phyloP scores from a whole-genome alignment of 176 grass and related monocot species.

The Olyra latifolia region DNA sequence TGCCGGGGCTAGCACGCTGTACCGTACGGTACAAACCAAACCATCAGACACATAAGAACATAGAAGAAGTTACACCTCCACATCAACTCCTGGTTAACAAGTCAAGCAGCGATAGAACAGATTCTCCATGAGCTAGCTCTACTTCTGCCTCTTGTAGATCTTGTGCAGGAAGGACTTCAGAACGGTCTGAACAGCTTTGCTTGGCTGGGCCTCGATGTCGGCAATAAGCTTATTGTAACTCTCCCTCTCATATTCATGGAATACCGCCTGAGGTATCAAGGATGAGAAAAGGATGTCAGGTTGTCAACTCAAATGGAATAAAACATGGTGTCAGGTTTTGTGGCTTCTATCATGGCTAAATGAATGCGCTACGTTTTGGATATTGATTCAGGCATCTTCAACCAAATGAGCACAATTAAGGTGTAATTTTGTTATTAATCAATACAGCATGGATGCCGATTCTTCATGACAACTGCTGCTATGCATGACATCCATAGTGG shows the following conservation, averaged over 20 bases:
- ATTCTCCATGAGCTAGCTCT: slow-evolving; percentile 28
- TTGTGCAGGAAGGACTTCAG: slow-evolving; percentile 89
- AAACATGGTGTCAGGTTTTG: neutral
- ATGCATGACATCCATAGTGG: neutral
- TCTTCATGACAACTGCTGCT: neutral
- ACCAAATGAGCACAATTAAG: neutral
- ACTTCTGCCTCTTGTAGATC: slow-evolving; percentile 94
- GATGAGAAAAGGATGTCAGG: neutral
- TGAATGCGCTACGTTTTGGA: neutral
- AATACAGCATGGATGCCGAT: neutral
- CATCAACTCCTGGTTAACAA: slow-evolving; percentile 11
- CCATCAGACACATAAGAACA: slow-evolving; percentile 15
- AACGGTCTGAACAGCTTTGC: slow-evolving; percentile 73
- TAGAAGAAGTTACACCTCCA: neutral
- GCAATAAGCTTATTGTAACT: slow-evolving; percentile 74
- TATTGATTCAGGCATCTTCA: slow-evolving; percentile 33
- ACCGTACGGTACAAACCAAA: neutral
- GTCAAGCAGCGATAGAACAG: slow-evolving; percentile 7
- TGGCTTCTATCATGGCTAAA: slow-evolving; percentile 3
- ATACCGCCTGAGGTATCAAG: slow-evolving; percentile 45
- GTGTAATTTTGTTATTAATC: neutral
- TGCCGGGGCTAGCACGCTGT: neutral
- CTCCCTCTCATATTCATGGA: slow-evolving; percentile 60
- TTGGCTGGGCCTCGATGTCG: slow-evolving; percentile 81
- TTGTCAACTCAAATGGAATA: slow-evolving; percentile 16